Evolutionary conservation across 805 yeast genomes (phyloP), one percentile per base, ranked within the genome.

Genomic region (Metschnikowia borealis): DNA sequence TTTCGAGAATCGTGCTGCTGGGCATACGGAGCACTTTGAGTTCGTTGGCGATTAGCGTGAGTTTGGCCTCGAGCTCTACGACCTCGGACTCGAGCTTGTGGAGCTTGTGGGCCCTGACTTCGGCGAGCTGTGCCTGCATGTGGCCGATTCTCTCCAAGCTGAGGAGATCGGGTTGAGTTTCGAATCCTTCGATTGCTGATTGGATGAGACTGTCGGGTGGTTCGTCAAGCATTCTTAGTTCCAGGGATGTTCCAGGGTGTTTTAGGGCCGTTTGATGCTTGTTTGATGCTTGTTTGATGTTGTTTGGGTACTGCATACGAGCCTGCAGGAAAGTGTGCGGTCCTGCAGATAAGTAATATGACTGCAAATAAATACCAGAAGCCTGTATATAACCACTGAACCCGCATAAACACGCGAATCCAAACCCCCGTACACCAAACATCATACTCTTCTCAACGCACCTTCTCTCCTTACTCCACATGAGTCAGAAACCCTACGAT

Each of bases 111-210:
- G 55, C 47, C 44, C 80, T 63, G 18, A 60, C 60, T 10, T 53
- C 50, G 20, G 64, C 54, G 11, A 77, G 61, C 21, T 65, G 52
- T 15, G 55, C 51, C 14, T 75, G 59, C 45, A 70, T 66, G 13
- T 68, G 75, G 8, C 73, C 71, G 17, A 79, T 75, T 35, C 78
- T 61, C 42, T 75, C 75, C 2, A 80, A 59, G 2, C 77, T 71
- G 26, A 67, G 67, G 36, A 80, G 56, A 53, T 81, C 85, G 0
- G 80, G 77, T 54, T 77, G 77, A 5, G 79, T 73, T 51, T 79
- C 80, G 47, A 78, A 75, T n/a, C 72, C 73, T 37, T 75, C 80
- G 3, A 72, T 66, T 1, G 81, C 71, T 31, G 73, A 68, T 47
- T 69, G 65, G 18, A 78, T 61, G 31, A 78, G 62, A 11, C 57